Evolutionary conservation across 805 yeast genomes (phyloP).

Genomic region (Wickerhamia fluorescens): DNA sequence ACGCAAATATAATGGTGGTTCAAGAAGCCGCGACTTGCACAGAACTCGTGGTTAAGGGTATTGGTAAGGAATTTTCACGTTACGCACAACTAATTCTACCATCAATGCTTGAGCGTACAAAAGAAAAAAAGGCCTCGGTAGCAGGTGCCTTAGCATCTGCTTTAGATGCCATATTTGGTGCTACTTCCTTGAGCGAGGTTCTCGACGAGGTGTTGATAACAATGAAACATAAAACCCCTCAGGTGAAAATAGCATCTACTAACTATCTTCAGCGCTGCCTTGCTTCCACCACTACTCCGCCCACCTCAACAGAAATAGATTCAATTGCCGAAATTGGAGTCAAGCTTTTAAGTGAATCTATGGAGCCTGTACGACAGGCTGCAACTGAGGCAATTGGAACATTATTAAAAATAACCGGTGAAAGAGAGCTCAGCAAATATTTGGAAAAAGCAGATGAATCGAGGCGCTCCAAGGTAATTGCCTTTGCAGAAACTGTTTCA

Average conservation of each 20-base stretch:
- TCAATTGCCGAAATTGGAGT: conserved; percentile 47
- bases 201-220: conserved; percentile 53
- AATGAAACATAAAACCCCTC: conserved; percentile 77
- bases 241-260: conserved; percentile 64
- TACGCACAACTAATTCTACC: conserved; percentile 47
- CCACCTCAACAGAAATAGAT: conserved; percentile 49
- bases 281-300: conserved; percentile 40
- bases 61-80: conserved; percentile 48
- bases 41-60: conserved; percentile 56
- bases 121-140: conserved; percentile 79
- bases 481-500: conserved; percentile 46
- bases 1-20: conserved; percentile 85
- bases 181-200: conserved; percentile 46
- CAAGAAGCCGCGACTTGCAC: conserved; percentile 67
- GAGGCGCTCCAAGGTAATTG: conserved; percentile 59
- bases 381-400: conserved; percentile 77
- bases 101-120: conserved; percentile 72
- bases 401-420: conserved; percentile 76
- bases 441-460: conserved; percentile 72
- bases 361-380: conserved; percentile 73
- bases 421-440: conserved; percentile 50
- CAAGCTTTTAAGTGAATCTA: conserved; percentile 72
- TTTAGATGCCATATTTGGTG: conserved; percentile 54
- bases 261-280: conserved; percentile 60
- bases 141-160: conserved; percentile 63